Evolutionary conservation across 805 yeast genomes (phyloP), one percentile per base, ranked within the genome.

Genomic region (Starmerella geochares): DNA sequence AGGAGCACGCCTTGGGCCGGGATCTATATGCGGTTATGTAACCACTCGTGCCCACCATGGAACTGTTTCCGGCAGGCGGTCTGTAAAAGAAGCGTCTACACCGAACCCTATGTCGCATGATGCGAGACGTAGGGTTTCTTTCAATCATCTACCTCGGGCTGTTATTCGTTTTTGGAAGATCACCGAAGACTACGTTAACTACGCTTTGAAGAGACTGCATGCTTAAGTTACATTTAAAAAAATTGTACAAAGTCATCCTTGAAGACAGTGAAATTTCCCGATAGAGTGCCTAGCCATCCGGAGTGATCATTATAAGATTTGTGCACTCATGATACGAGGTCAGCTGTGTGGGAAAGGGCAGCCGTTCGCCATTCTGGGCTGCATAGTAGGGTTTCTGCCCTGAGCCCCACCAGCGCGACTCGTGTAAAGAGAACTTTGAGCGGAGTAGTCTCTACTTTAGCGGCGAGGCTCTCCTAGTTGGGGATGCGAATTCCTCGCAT

Each of bases 1-100:
- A 16, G 37, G 37, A 16, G 13, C 6, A 10, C 28, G 9, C n/a
- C 10, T 16, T 6, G 37, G 37, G 21, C 37, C 37, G 37, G 16
- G 37, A 33, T 33, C 37, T 14, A 21, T 38, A 38, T 38, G 42
- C 31, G 24, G 10, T 38, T 33, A 38, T n/a, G 31, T 38, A 38
- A 38, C 13, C 29, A 24, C 14, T 38, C 25, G 24, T 10, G 42
- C 42, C 42, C 42, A 38, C 42, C 42, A 14, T 13, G 42, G 29
- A 8, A 9, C 42, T 21, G 16, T 38, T 38, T 38, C 29, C 42
- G 42, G 42, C 31, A 38, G 42, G 29, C 24, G 31, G 20, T 4
- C 21, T 38, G 5, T 6, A n/a, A 11, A n/a, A 38, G 40, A 14
- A 14, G 27, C 17, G 20, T n/a, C 19, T 10, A 37, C 14, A 25